phyloP scores from a whole-genome alignment of 345 rosid species.

The Lumnitzera littorea region DNA sequence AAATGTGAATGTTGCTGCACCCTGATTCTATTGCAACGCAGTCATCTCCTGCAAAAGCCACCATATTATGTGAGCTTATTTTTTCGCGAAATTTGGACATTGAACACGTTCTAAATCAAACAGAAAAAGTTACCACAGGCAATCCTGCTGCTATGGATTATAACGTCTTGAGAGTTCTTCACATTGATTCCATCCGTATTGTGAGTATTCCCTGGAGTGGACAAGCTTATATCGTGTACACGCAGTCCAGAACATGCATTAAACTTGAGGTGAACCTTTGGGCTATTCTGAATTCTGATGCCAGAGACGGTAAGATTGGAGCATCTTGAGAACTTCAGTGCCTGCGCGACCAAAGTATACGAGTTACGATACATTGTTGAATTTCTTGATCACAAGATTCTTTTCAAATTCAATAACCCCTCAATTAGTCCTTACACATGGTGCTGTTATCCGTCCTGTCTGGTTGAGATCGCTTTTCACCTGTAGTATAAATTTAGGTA shows the following conservation, averaged over 20 bases:
- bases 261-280: conserved; percentile 29
- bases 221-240: conserved; percentile 18
- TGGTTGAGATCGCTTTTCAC: not conserved
- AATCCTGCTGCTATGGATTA: conserved; percentile 7
- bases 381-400: not conserved
- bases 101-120: not conserved
- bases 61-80: not conserved
- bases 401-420: not conserved
- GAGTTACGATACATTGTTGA: not conserved
- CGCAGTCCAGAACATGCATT: conserved; percentile 14
- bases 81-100: not conserved
- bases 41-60: conserved; percentile 26
- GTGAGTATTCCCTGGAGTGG: conserved; percentile 28
- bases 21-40: conserved; percentile 30
- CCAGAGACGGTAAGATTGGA: conserved; percentile 5
- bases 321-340: conserved; percentile 22
- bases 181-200: conserved; percentile 41
- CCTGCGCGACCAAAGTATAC: conserved; percentile 17
- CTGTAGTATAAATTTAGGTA: not conserved
- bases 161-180: conserved; percentile 21
- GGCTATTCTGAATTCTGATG: conserved; percentile 24
- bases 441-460: not conserved
- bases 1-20: conserved; percentile 21
- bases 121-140: conserved; percentile 10
- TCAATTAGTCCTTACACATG: not conserved